phyloP scores from a whole-genome alignment of 306 rosid genomes.

The Sechiopsis laciniata region DNA sequence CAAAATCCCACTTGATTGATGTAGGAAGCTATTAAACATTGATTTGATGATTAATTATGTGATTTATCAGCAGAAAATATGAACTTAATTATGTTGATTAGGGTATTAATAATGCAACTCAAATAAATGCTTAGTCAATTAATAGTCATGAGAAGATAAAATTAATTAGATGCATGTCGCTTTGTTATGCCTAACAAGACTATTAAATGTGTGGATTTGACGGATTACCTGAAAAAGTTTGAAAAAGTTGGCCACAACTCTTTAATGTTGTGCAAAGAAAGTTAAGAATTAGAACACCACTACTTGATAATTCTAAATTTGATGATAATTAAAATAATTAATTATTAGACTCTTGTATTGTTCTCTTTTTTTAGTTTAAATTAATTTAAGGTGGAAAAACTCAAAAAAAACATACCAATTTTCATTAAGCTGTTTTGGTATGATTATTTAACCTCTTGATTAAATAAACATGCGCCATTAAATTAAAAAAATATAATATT shows the following conservation, averaged over 20 bases:
- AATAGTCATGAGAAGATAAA: constrained; percentile 13
- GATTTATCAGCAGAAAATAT: constrained; percentile 3
- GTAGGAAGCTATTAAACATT: background rate
- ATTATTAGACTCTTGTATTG: background rate
- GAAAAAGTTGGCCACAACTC: background rate
- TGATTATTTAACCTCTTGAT: too few species aligned
- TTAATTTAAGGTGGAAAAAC: too few species aligned
- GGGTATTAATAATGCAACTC: constrained; percentile 15
- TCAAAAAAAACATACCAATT: too few species aligned
- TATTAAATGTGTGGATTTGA: background rate
- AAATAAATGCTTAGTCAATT: background rate
- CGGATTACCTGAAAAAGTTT: constrained; percentile 20
- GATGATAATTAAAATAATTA: background rate
- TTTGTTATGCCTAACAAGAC: constrained; percentile 16
- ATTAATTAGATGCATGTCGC: constrained; percentile 3
- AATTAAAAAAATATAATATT: too few species aligned
- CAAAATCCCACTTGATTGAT: constrained; percentile 11
- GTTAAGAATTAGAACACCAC: background rate
- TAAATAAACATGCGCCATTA: too few species aligned
- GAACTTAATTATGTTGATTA: constrained; percentile 9
- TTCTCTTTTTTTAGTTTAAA: too few species aligned
- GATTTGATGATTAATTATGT: constrained; percentile 9
- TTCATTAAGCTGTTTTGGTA: too few species aligned
- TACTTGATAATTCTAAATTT: background rate
- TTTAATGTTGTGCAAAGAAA: background rate